These are phyloP conservation scores for Eucalyptus polybractea DNA, from an alignment of 345 rosid species.

Conservation along the genomic window DNA sequence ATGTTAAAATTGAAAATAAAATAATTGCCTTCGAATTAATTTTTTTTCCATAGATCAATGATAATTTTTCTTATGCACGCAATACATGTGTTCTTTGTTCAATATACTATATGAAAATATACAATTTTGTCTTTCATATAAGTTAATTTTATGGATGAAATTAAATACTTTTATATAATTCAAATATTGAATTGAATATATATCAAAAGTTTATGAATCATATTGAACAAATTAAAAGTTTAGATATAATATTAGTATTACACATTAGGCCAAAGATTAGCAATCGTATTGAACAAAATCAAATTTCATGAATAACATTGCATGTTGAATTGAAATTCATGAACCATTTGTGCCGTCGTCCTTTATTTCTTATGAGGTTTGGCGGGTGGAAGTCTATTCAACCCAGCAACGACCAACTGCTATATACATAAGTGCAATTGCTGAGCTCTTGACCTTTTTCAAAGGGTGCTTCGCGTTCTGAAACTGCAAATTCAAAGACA, in stretches of 20 bases:
- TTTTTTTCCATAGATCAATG: not conserved
- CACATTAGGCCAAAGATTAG: too few relatives aligned
- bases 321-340: too few relatives aligned
- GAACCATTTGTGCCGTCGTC: fast-evolving
- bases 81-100: too few relatives aligned
- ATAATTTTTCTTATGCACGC: not conserved
- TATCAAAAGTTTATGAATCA: fast-evolving
- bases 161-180: too few relatives aligned
- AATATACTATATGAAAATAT: too few relatives aligned
- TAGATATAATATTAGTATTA: fast-evolving
- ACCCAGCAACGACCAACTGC: not conserved
- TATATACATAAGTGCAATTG: not conserved
- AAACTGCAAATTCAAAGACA: not conserved
- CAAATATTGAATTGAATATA: too few relatives aligned
- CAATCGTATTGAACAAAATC: fast-evolving
- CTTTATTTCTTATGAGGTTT: not conserved
- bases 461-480: not conserved
- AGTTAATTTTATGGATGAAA: too few relatives aligned
- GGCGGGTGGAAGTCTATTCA: not conserved
- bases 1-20: not conserved
- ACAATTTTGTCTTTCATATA: too few relatives aligned
- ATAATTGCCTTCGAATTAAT: not conserved
- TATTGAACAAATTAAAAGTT: too few relatives aligned
- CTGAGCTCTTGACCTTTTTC: not conserved
- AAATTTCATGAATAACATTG: too few relatives aligned